phyloP scores from a whole-genome alignment of 139 green algal species.

The Picochlorum sp. region DNA sequence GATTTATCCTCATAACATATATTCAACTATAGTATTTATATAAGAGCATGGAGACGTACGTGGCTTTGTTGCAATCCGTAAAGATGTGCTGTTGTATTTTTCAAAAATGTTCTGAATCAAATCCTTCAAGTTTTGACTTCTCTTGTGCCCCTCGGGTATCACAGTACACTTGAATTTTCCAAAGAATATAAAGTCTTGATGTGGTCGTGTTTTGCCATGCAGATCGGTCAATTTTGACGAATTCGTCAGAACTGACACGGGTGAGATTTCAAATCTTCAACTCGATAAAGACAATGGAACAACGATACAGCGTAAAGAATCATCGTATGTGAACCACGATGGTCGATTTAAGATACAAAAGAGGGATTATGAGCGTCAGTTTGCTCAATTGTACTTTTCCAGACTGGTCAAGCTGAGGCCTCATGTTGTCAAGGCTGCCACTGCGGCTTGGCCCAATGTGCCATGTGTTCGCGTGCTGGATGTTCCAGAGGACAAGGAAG shows the following conservation, averaged over 20 bases:
- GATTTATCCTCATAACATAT: no score
- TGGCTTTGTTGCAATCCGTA: no score
- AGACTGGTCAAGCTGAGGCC: conserved; percentile 58
- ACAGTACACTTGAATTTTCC: no score
- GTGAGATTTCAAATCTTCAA: conserved; percentile 1
- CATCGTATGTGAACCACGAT: conserved; percentile 6
- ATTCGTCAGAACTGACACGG: background rate
- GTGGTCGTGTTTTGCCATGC: no score
- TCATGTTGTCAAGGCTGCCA: conserved; percentile 29
- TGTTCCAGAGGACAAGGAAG: conserved; percentile 64
- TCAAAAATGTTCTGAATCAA: no score
- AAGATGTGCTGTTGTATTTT: no score
- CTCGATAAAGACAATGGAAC: background rate
- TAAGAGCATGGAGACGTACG: no score
- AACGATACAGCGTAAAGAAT: background rate
- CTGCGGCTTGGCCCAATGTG: conserved; percentile 57
- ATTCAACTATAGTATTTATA: no score
- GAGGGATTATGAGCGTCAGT: conserved; percentile 75
- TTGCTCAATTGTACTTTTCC: conserved; percentile 86
- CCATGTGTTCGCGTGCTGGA: conserved; percentile 67
- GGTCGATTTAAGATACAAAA: conserved; percentile 39
- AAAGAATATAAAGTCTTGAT: no score
- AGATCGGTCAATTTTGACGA: no score
- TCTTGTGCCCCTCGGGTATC: no score
- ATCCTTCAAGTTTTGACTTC: no score